Conservation (phyloP, 257 asterid genomes). For the Forsythia suspensa region DNA sequence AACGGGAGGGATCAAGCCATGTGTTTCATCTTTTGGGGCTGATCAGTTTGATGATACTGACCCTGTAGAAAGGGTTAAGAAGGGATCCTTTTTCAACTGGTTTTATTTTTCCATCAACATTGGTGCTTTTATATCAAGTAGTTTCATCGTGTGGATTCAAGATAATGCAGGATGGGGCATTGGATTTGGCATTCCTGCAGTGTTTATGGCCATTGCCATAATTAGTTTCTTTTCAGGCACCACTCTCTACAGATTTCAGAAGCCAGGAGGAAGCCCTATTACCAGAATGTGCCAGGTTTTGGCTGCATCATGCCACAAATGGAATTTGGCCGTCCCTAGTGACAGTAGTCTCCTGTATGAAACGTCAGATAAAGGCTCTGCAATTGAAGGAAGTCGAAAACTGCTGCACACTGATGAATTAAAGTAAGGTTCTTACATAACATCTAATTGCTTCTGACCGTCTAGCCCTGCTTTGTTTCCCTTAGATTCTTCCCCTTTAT, state of each 20-base stretch:
- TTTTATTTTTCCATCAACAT: constrained; percentile 87
- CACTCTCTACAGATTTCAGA: constrained; percentile 85
- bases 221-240: constrained; percentile 84
- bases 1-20: constrained; percentile 95
- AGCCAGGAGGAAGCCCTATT: constrained; percentile 96
- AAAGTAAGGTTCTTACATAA: constrained; percentile 35
- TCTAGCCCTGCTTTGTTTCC: neutral
- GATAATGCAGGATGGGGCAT: constrained; percentile 98
- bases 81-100: constrained; percentile 98
- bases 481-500: neutral
- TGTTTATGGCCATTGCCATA: constrained; percentile 79
- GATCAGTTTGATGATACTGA: constrained; percentile 97
- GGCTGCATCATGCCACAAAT: constrained; percentile 75
- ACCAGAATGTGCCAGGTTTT: constrained; percentile 93
- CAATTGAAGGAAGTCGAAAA: constrained; percentile 92
- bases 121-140: constrained; percentile 86
- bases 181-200: constrained; percentile 91
- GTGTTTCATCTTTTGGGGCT: constrained; percentile 96
- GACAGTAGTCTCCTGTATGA: constrained; percentile 79
- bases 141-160: constrained; percentile 93
- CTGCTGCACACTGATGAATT: constrained; percentile 80
- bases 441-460: neutral
- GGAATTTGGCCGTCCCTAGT: constrained; percentile 54
- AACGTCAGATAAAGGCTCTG: constrained; percentile 73
- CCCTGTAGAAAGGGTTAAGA: constrained; percentile 73